These are phyloP conservation scores for Amoebophrya sp. DNA, from an alignment of 169 alveolate genomes.

Conservation along the genomic window DNA sequence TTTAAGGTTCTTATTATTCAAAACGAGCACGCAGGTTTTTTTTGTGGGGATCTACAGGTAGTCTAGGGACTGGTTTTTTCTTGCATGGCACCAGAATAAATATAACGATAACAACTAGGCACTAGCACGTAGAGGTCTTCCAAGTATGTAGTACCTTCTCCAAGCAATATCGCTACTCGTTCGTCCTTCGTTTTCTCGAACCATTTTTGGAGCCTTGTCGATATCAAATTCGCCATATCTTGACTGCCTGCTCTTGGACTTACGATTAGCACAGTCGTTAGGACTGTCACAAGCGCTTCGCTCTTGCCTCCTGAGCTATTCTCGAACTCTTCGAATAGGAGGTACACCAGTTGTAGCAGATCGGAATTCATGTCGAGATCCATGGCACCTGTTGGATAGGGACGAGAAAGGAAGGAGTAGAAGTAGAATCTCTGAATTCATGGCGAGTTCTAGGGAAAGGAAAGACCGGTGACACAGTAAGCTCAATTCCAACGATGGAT, in stretches of 20 bases:
- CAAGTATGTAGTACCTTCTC: background rate
- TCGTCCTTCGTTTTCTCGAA: background rate
- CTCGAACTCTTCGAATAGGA: background rate
- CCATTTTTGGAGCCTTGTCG: background rate
- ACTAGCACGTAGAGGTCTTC: no score
- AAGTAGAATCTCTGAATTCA: no score
- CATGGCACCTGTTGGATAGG: background rate
- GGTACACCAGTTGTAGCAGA: background rate
- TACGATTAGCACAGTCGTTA: background rate
- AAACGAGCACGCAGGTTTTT: no score
- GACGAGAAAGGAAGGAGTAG: no score
- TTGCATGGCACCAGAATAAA: no score
- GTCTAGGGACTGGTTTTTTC: no score
- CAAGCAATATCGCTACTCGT: background rate
- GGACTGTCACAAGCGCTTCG: background rate
- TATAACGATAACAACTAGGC: no score
- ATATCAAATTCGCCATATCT: background rate
- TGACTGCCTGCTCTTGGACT: background rate
- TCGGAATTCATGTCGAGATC: background rate
- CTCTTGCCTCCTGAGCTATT: background rate
- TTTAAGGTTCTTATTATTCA: no score
- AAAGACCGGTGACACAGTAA: no score
- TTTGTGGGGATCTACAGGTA: no score
- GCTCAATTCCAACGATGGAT: no score
- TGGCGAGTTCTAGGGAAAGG: no score